phyloP scores from a whole-genome alignment of 176 grass and related monocot genomes.

The Cenchrus purpureus region DNA sequence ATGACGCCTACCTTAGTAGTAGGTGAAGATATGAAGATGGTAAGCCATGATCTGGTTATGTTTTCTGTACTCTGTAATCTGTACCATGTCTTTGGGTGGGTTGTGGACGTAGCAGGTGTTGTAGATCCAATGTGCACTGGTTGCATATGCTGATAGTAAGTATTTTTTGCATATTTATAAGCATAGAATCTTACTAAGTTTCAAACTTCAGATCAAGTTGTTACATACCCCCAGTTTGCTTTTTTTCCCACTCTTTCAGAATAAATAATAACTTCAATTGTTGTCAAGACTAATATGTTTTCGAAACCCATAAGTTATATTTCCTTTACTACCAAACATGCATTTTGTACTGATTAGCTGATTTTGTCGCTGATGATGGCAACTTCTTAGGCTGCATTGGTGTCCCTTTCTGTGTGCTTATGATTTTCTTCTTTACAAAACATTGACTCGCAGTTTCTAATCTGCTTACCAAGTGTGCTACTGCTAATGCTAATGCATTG shows the following conservation, averaged over 20 bases:
- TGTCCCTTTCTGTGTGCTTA: neutral
- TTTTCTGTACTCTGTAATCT: neutral
- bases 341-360: neutral
- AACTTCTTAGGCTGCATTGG: neutral
- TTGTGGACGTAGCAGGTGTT: neutral
- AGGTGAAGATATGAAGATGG: slow-evolving; percentile 68
- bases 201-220: neutral
- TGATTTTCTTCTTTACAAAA: neutral
- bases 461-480: neutral
- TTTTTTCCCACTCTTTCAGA: neutral
- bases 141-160: neutral
- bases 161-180: neutral
- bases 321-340: neutral
- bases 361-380: neutral
- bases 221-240: neutral
- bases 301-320: neutral
- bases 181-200: neutral
- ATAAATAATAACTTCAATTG: neutral
- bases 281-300: neutral
- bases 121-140: neutral
- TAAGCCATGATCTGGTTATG: slow-evolving; percentile 32
- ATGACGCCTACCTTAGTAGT: slow-evolving; percentile 60
- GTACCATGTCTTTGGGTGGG: neutral
- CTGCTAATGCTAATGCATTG: slow-evolving; percentile 1
- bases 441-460: neutral